A percentile compares a stretch with the other conserved stretches of the same genome.
phyloP scores from a whole-genome alignment of 108 stramenopile genomes.

The Cyclostephanos invisitatus region DNA sequence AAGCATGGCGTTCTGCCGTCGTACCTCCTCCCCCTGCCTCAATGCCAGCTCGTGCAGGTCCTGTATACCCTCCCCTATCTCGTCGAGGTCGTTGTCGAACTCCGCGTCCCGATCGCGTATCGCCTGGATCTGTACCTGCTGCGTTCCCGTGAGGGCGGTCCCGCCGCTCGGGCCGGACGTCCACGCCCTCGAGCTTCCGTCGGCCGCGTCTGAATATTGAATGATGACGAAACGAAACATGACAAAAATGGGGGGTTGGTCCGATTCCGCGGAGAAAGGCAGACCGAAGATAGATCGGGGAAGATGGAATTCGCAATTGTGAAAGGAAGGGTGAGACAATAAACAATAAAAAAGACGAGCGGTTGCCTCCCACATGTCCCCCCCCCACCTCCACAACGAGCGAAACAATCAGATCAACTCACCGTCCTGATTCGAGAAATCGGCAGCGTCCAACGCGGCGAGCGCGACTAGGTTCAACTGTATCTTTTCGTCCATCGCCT shows the following conservation, averaged over 20 bases:
- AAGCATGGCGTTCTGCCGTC: constrained; percentile 81
- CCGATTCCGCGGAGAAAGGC: background rate
- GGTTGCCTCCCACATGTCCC: no score
- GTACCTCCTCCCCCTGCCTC: constrained; percentile 82
- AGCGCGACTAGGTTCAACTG: constrained; percentile 69
- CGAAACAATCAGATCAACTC: background rate
- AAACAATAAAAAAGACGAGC: background rate
- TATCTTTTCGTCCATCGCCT: constrained; percentile 41
- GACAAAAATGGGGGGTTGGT: background rate
- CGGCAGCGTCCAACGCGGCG: constrained; percentile 38
- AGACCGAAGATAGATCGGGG: background rate
- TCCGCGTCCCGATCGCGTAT: constrained; percentile 84
- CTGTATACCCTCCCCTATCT: constrained; percentile 87
- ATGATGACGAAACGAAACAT: background rate
- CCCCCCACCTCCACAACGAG: no score
- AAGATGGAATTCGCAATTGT: background rate
- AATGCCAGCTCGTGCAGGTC: constrained; percentile 83
- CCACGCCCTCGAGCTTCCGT: constrained; percentile 22
- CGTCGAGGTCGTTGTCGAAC: constrained; percentile 86
- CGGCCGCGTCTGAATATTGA: constrained; percentile 8
- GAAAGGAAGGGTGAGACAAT: background rate
- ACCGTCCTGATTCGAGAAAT: constrained; percentile 27
- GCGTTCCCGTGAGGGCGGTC: constrained; percentile 67
- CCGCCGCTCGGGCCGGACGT: constrained; percentile 29
- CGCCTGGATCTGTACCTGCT: constrained; percentile 72